Evolutionary conservation across 805 yeast species (phyloP), one percentile per base, ranked within the genome.

Genomic region (Candida insectorum): DNA sequence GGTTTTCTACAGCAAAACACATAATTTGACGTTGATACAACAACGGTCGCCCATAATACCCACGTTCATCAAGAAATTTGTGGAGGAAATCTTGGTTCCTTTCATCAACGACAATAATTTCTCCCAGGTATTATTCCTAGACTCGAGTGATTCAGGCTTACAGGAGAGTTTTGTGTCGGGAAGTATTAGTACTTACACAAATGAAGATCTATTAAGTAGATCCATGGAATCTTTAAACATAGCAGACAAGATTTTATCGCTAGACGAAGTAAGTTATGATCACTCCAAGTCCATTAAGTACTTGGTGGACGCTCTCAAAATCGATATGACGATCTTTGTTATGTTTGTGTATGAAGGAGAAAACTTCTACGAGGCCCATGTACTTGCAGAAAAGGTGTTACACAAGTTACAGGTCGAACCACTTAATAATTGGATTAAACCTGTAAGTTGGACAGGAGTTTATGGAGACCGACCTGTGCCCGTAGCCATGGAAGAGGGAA

Each of bases 301-400:
- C 8, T 29, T 44, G 16, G 16, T 32, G 4, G 16, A 25, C 7
- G 23, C 25, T 13, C 10, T 39, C 16, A 31, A 37, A 18, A 23
- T 51, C 33, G 48, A 49, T 6, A 52, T 68, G 14, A 54, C 49
- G n/a, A 70, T 73, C 4, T 40, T 75, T n/a, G 73, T 75, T 8
- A 65, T 75, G 12, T 79, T 71, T 52, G 94, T 82, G 1, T 87
- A 85, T 56, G 97, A 89, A 54, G 97, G 97, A 21, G 97, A 89
- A 56, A 91, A 91, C 54, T 73, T 80, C 18, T 51, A 56, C 14
- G 96, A 88, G 54, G 93, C 94, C 6, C 64, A 63, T 26, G 41
- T 51, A 7, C 56, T 82, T 40, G 78, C 84, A 2, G 41, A 42
- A 9, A 54, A 56, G 20, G 52, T 69, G 2, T 43, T 53, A 5